These are phyloP conservation scores for Acarospora socialis DNA, from an alignment of 2,329 filamentous ascomycete species.

Conservation along the genomic window DNA sequence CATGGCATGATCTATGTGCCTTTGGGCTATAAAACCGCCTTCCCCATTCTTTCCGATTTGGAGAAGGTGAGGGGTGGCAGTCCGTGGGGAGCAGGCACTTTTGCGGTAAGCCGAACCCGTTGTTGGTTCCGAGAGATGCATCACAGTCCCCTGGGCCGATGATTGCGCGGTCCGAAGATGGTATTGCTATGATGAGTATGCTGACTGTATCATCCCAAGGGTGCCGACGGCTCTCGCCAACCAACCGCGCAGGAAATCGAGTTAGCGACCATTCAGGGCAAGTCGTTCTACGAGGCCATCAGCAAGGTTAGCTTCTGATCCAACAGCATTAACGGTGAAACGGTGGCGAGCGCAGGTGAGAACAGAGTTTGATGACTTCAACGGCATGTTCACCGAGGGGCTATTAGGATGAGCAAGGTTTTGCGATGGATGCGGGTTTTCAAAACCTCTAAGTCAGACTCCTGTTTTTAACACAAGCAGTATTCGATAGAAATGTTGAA, in stretches of 20 bases:
- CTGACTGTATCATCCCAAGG: constrained; percentile 22
- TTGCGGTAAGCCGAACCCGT: constrained; percentile 57
- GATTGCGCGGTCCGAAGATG: neutral
- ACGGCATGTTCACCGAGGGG: too few relatives aligned
- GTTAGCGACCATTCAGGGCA: constrained; percentile 70
- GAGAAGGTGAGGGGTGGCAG: constrained; percentile 71
- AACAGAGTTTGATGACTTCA: too few relatives aligned
- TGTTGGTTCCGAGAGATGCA: constrained; percentile 5
- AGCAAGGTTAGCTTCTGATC: constrained; percentile 50
- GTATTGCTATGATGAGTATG: constrained; percentile 2
- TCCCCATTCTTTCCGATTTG: constrained; percentile 55
- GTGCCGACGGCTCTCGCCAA: constrained; percentile 66
- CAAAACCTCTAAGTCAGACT: too few relatives aligned
- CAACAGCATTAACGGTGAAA: too few relatives aligned
- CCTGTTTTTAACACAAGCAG: too few relatives aligned
- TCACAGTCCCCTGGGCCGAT: neutral
- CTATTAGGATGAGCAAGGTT: too few relatives aligned
- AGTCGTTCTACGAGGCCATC: constrained; percentile 66
- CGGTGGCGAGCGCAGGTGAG: too few relatives aligned
- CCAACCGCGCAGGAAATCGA: constrained; percentile 61
- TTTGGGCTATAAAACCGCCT: constrained; percentile 74
- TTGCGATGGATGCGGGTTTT: too few relatives aligned
- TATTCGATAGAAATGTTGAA: too few relatives aligned
- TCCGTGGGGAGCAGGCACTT: constrained; percentile 90
- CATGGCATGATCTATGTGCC: constrained; percentile 97